These are phyloP conservation scores for Leccinum arenicola DNA, from an alignment of 768 basidiomycete species.

Conservation along the genomic window DNA sequence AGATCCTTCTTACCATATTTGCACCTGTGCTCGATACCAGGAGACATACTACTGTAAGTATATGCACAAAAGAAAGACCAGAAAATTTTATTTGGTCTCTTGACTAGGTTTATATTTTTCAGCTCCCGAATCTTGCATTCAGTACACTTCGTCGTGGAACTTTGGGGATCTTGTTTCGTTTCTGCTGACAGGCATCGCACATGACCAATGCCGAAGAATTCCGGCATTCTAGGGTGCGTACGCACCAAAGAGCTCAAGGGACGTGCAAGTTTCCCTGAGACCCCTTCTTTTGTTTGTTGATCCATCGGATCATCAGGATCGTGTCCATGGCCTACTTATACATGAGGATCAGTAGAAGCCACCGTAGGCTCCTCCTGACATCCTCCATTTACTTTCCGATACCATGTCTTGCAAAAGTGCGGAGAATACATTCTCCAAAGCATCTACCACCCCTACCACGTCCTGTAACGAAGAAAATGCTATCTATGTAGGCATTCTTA, in stretches of 20 bases:
- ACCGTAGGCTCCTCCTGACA: not conserved
- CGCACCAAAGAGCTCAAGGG: not conserved
- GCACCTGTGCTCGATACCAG: not conserved
- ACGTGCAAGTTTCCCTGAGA: not conserved
- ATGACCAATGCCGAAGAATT: not conserved
- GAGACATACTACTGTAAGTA: no score
- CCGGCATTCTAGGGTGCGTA: not conserved
- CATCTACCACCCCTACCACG: not conserved
- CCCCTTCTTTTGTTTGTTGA: slow-evolving; percentile 1
- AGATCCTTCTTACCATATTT: not conserved
- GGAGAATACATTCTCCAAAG: not conserved
- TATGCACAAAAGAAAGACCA: not conserved
- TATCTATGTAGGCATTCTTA: slow-evolving; percentile 9
- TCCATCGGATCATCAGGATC: not conserved
- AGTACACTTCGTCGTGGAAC: not conserved
- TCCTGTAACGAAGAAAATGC: slow-evolving; percentile 2
- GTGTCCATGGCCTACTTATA: slow-evolving; percentile 17
- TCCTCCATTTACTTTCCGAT: not conserved
- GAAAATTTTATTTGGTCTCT: no score
- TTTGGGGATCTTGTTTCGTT: not conserved
- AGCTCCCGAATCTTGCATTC: not conserved
- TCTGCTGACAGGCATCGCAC: not conserved
- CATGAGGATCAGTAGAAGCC: not conserved
- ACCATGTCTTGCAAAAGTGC: slow-evolving; percentile 12
- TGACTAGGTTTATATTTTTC: no score